phyloP scores from a whole-genome alignment of 1,139 yeast species.

The Protomyces macrosporus region DNA sequence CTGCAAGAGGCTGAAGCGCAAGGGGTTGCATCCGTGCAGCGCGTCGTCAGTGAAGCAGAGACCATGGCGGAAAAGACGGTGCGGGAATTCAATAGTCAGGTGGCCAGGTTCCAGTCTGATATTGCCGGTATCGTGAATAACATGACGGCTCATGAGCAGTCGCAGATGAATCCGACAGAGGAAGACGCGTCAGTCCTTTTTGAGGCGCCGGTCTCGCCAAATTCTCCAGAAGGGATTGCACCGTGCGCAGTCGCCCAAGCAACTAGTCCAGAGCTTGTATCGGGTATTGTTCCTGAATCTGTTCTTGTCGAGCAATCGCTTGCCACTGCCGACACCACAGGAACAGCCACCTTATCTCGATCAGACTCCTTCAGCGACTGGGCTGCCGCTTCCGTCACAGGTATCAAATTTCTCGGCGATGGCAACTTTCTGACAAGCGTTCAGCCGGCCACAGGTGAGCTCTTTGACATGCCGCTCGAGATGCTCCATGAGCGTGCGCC shows the following conservation, averaged over 20 bases:
- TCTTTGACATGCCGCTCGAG: background rate
- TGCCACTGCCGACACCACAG: too few species aligned
- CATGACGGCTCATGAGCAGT: too few species aligned
- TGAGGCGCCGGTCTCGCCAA: too few species aligned
- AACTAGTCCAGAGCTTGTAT: background rate
- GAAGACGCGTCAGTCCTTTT: too few species aligned
- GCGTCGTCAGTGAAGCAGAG: background rate
- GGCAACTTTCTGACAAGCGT: background rate
- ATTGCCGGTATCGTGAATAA: background rate
- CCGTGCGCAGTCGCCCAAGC: background rate
- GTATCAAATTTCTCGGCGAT: background rate
- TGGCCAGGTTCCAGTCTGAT: background rate
- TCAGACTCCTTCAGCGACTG: background rate
- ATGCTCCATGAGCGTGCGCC: too few species aligned
- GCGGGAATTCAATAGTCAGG: background rate
- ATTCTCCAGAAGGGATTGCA: background rate
- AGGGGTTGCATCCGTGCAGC: background rate
- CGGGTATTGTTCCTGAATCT: background rate
- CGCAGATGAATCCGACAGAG: too few species aligned
- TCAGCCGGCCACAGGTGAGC: background rate
- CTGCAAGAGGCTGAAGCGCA: background rate
- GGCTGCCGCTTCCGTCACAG: background rate
- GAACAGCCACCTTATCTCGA: too few species aligned
- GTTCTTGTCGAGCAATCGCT: too few species aligned
- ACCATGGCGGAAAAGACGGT: background rate